Percentiles rank a stretch among this genome's conserved stretches.
Conservation (phyloP, 257 asterid genomes). For the Solanum paucissectum region DNA sequence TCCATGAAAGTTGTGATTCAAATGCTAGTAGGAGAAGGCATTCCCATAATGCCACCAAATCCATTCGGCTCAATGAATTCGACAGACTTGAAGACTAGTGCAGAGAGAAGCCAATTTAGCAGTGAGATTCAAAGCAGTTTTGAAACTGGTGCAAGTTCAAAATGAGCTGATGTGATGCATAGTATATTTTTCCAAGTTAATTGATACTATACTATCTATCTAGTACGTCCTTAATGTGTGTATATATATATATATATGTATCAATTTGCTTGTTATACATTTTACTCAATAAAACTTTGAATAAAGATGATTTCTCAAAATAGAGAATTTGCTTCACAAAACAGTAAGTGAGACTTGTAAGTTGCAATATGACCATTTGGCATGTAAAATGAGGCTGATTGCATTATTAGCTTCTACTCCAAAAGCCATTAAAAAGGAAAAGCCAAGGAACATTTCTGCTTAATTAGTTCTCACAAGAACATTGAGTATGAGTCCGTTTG, state of each 20-base stretch:
- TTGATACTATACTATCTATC: no score
- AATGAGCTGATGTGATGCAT: not conserved
- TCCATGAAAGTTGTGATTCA: slow-evolving; percentile 60
- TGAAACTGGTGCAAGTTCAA: not conserved
- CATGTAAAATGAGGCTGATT: no score
- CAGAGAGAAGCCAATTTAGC: slow-evolving; percentile 13
- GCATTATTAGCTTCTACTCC: no score
- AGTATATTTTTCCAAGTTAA: not conserved
- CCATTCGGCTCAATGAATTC: slow-evolving; percentile 43
- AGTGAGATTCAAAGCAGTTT: slow-evolving; percentile 9
- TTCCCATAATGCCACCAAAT: slow-evolving; percentile 62
- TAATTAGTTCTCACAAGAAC: not conserved
- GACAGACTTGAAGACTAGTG: slow-evolving; percentile 1
- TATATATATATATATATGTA: not conserved
- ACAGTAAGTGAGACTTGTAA: not conserved
- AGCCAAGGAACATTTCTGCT: no score
- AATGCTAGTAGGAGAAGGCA: slow-evolving; percentile 51
- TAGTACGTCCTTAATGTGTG: not conserved
- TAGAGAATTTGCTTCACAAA: not conserved
- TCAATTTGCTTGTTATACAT: not conserved
- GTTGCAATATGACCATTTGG: not conserved
- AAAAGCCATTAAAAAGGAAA: no score
- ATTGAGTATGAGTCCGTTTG: no score
- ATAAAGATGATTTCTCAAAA: not conserved
- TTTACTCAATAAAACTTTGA: not conserved